These are phyloP conservation scores for Fusarium drepaniforme DNA, from an alignment of 2,329 filamentous ascomycete genomes.

Conservation along the genomic window DNA sequence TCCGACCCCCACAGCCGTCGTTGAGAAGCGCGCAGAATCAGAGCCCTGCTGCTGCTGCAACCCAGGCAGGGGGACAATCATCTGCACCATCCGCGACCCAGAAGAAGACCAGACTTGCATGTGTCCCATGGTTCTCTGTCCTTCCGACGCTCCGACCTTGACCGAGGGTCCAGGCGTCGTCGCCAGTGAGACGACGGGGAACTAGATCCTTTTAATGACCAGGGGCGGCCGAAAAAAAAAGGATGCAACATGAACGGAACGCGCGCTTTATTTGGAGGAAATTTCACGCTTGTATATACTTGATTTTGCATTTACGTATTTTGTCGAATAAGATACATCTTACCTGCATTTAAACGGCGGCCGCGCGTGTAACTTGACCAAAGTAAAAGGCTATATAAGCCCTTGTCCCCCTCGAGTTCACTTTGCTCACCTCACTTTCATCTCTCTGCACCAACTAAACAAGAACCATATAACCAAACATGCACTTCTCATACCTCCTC, in stretches of 20 bases:
- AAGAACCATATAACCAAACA: background rate
- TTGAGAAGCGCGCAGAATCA: conserved; percentile 17
- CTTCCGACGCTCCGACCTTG: conserved; percentile 34
- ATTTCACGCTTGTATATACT: background rate
- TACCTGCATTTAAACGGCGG: background rate
- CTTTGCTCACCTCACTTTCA: background rate
- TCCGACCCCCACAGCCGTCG: background rate
- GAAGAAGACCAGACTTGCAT: conserved; percentile 34
- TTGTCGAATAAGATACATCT: background rate
- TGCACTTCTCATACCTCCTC: background rate
- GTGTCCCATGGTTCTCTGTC: conserved; percentile 36
- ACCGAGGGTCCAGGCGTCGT: conserved; percentile 6
- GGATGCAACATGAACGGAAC: background rate
- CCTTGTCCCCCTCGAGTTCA: background rate
- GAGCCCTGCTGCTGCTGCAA: conserved; percentile 43
- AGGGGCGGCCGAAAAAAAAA: background rate
- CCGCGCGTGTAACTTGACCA: background rate
- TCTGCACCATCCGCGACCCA: conserved; percentile 33
- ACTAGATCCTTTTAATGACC: conserved; percentile 6
- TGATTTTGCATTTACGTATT: background rate
- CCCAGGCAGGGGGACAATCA: conserved; percentile 20
- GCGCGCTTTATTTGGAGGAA: background rate
- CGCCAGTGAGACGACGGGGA: conserved; percentile 25
- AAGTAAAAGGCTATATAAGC: background rate
- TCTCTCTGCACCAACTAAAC: background rate